phyloP scores from a whole-genome alignment of 305 asterid genomes.

The Solanum hybrid region DNA sequence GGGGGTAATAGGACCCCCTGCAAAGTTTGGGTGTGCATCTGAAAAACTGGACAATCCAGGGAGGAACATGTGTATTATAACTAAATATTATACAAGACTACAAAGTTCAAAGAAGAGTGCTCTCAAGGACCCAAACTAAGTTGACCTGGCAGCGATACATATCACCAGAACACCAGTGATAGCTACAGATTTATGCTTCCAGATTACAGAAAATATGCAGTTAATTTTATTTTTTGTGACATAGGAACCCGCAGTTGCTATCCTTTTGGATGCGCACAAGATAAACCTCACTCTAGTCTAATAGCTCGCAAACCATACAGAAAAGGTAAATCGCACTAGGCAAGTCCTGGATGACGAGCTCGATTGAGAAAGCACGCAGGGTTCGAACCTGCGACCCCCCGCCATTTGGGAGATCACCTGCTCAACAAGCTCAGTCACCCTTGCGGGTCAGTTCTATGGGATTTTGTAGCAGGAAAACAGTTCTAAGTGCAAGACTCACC shows the following conservation, averaged over 20 bases:
- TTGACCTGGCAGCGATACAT: background rate
- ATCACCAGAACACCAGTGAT: background rate
- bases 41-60: background rate
- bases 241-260: background rate
- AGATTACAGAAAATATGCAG: background rate
- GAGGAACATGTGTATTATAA: background rate
- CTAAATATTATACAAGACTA: background rate
- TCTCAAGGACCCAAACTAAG: background rate
- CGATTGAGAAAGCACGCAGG: background rate
- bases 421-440: background rate
- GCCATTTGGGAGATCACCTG: background rate
- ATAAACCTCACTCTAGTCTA: background rate
- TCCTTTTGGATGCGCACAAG: background rate
- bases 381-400: background rate
- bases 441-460: background rate
- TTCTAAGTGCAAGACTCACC: conserved; percentile 38
- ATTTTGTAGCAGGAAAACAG: background rate
- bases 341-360: background rate
- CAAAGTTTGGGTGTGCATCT: background rate
- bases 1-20: background rate
- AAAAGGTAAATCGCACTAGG: background rate
- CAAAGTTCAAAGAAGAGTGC: background rate
- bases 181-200: background rate
- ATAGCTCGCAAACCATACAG: background rate
- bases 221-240: background rate